Evolutionary conservation across 768 basidiomycete species (phyloP).

Genomic region (Chalciporus sphaerocephalus): DNA sequence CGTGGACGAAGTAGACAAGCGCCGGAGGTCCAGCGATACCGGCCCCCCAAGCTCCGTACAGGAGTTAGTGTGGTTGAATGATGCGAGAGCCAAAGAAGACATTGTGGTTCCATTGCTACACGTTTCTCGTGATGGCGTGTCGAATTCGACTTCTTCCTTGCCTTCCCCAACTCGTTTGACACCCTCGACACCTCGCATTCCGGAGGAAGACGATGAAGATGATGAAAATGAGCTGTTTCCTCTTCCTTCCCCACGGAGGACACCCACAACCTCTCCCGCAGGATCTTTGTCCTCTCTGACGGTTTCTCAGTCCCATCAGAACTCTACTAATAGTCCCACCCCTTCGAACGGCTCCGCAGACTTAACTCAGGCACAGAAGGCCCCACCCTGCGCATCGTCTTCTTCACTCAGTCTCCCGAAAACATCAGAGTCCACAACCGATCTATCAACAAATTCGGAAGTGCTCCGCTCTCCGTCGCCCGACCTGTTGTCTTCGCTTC

Average conservation of each 20-base stretch:
- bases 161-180: constrained; percentile 12
- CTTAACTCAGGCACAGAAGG: constrained; percentile 12
- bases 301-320: constrained; percentile 2
- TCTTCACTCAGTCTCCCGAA: constrained; percentile 26
- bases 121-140: background rate
- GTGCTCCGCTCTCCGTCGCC: constrained; percentile 21
- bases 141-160: background rate
- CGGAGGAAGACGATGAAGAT: constrained; percentile 41
- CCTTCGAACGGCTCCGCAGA: constrained; percentile 19
- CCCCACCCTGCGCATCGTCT: constrained; percentile 19
- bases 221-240: constrained; percentile 56
- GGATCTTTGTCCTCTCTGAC: constrained; percentile 28
- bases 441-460: constrained; percentile 6
- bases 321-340: constrained; percentile 5
- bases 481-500: constrained; percentile 15
- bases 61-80: constrained; percentile 5
- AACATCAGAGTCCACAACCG: constrained; percentile 9
- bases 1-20: constrained; percentile 64
- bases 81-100: background rate
- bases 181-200: constrained; percentile 23
- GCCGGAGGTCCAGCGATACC: constrained; percentile 43
- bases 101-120: background rate
- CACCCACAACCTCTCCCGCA: constrained; percentile 41
- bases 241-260: constrained; percentile 54
- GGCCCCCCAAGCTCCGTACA: background rate